Base-by-base conservation (phyloP, 495 filamentous ascomycete genomes). In the Amphirosellinia nigrospora region DNA sequence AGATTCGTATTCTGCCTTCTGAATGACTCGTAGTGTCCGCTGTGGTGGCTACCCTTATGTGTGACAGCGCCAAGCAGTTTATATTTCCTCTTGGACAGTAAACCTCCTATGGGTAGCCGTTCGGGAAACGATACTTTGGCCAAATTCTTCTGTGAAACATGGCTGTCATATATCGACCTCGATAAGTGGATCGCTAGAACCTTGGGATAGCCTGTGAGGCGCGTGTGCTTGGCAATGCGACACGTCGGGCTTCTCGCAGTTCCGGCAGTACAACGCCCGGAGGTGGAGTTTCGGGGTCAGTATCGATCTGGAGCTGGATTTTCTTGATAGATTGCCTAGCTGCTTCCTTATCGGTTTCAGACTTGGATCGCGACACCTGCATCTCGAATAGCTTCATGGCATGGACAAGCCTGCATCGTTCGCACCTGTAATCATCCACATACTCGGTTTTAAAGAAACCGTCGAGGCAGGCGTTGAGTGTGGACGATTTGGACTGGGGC, bases 11-110 rank as follows among this genome's bases (percentile, higher is more conserved):
- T 89, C 78, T 98, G 97, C n/a, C 96, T 88, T 36, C 96, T 87
- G 80, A 98, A 98, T 1, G 94, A 93, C 78, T 99, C 96, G 79
- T 99, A 99, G 78, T 99, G 96, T 1, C 96, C 96, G 69, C 93
- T 97, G 73, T 97, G 90, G 80, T 99, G 96, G 69, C 92, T 96
- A 23, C 96, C 96, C 75, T 97, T 97, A 76, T 99, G 96, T 34
- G 92, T 96, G 59, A 99, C 91, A 50, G 97, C 89, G 13, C 91
- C 92, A 2, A 96, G 88, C 4, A 99, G 86, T 73, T 90, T 93
- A 83, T 97, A 99, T 72, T 86, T 91, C 66, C 88, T 91, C 70
- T 89, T 89, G 61, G 89, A 87, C 23, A 96, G 80, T 21, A 98
- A 84, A 2, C 93, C 89, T 21, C 96, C 96, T 8, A 99, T 82